A percentile compares a stretch with the other conserved stretches of the same genome.
Conservation (phyloP, 2,329 filamentous ascomycete species). For the Chaetomium sp. region DNA sequence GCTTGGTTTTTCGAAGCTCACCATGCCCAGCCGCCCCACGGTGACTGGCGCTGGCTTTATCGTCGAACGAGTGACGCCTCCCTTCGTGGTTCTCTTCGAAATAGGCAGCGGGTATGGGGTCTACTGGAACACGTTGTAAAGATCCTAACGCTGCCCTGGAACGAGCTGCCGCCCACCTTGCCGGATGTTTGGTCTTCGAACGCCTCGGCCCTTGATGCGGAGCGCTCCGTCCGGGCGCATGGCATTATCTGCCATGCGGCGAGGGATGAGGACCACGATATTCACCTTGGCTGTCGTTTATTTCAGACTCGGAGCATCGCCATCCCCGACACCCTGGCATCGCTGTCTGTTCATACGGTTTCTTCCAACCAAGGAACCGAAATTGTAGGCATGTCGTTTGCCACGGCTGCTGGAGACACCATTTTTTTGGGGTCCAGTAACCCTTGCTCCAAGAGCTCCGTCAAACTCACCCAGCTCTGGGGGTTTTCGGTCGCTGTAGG, state of each 20-base stretch:
- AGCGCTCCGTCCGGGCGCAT: not conserved
- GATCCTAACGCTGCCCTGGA: not conserved
- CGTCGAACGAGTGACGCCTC: not conserved
- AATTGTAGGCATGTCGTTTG: conserved; percentile 1
- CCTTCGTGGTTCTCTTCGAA: not conserved
- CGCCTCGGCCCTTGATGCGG: not conserved
- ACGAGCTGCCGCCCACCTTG: not conserved
- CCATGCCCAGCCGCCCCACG: not conserved
- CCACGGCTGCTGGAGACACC: not conserved
- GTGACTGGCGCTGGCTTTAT: conserved; percentile 4
- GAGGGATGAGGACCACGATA: not conserved
- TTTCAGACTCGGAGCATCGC: not conserved
- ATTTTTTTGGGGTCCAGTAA: conserved; percentile 3
- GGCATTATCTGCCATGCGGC: not conserved
- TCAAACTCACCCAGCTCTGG: not conserved
- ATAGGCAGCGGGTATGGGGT: conserved; percentile 4
- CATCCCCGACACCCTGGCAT: not conserved
- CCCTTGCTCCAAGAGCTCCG: not conserved
- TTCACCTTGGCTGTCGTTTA: not conserved
- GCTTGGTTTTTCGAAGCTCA: conserved; percentile 1
- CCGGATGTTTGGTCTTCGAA: not conserved
- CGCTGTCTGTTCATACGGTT: not conserved
- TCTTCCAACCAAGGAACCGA: not conserved
- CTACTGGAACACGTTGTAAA: not conserved
- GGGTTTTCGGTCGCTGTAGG: conserved; percentile 1